Conservation (phyloP, 2,329 filamentous ascomycete genomes). For the Thielaviopsis punctulata region DNA sequence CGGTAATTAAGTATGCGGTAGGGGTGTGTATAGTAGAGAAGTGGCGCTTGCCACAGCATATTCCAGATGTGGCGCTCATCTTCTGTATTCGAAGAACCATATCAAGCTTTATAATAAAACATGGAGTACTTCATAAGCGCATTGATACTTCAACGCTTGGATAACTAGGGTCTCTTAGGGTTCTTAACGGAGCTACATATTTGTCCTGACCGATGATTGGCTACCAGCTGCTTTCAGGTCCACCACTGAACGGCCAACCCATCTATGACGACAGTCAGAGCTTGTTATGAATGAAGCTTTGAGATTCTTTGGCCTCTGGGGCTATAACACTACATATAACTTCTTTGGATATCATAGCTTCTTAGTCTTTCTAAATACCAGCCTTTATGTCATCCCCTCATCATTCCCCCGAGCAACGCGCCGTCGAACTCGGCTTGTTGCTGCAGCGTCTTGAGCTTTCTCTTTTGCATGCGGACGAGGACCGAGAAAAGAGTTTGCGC, state of each 20-base stretch:
- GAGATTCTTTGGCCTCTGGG: neutral
- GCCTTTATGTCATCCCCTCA: neutral
- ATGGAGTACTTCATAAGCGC: too few species aligned
- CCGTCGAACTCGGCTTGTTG: constrained; percentile 42
- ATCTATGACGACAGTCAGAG: neutral
- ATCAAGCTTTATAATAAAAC: too few species aligned
- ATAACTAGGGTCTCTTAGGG: neutral
- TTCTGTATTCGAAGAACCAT: too few species aligned
- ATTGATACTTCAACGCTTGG: too few species aligned
- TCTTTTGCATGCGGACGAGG: constrained; percentile 43
- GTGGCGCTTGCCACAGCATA: too few species aligned
- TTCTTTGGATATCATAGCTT: too few species aligned
- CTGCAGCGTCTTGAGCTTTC: constrained; percentile 48
- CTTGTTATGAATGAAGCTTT: neutral
- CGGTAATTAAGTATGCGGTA: neutral
- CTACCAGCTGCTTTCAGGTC: neutral
- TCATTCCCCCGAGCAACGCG: constrained; percentile 17
- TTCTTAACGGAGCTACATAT: neutral
- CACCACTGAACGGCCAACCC: neutral
- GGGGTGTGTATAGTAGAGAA: neutral
- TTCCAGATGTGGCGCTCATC: neutral
- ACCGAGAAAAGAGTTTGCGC: constrained; percentile 26
- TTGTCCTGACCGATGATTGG: neutral
- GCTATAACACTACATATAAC: neutral
- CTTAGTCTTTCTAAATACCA: neutral